A percentile compares a stretch with the other conserved stretches of the same genome.
Conservation (phyloP, 208 protist species). For the Leishmania turanica region DNA sequence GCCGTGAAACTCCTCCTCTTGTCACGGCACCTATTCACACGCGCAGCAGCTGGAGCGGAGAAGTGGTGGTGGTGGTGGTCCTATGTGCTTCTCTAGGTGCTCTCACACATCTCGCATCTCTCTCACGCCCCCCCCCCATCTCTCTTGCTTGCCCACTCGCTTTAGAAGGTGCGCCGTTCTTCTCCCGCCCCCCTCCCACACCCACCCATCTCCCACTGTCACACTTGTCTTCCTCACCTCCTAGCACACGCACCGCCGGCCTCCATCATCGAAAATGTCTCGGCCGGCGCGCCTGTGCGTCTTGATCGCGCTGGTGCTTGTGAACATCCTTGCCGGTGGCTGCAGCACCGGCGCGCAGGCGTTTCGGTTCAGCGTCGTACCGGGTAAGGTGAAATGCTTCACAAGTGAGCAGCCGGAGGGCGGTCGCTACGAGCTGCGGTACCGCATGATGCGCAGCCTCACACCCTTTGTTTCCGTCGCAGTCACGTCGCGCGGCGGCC, state of each 20-base stretch:
- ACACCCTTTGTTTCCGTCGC: conserved; percentile 68
- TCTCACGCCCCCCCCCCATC: not conserved
- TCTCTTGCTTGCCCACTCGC: not conserved
- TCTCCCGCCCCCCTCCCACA: not conserved
- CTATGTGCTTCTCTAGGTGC: not conserved
- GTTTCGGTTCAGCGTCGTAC: conserved; percentile 66
- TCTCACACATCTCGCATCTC: not conserved
- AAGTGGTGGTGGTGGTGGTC: not conserved
- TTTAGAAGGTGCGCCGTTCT: not conserved
- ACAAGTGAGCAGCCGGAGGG: conserved; percentile 50
- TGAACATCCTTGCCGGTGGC: conserved; percentile 17
- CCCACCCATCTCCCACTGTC: not conserved
- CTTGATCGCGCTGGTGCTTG: conserved; percentile 6
- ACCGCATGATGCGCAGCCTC: conserved; percentile 68
- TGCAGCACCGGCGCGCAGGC: conserved; percentile 15
- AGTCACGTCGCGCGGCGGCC: conserved; percentile 48
- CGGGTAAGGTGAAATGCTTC: conserved; percentile 72
- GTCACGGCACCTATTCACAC: not conserved
- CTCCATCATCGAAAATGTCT: not conserved
- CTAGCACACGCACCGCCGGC: not conserved
- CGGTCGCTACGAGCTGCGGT: conserved; percentile 71
- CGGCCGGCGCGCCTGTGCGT: conserved; percentile 1
- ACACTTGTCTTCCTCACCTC: not conserved
- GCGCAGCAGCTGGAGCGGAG: not conserved
- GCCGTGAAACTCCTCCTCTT: not conserved